Evolutionary conservation across 768 basidiomycete genomes (phyloP), one percentile per base, ranked within the genome.

Genomic region (Tephrocybe sp.): DNA sequence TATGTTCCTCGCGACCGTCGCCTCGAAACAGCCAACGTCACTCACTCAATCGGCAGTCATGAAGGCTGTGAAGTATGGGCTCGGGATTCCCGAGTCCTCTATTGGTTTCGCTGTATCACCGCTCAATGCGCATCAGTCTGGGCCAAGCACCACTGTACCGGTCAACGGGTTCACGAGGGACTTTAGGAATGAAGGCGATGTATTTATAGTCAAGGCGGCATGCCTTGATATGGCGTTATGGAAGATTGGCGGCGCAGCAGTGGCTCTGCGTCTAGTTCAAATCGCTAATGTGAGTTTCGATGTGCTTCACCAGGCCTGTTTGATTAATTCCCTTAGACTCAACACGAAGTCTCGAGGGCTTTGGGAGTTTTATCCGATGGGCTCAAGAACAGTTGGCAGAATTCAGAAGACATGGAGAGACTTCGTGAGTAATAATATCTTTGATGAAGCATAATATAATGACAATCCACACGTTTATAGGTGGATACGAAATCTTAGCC

Each of bases 361-460:
- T 65, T 94, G 5, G 72, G 83, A 3, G 80, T 94, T 22, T 66
- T 96, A 18, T 78, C 82, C 8, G 92, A 95, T 57, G 82, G 87
- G 2, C 64, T 97, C 37, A 82, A 82, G 55, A 86, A 88, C 56
- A 89, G 83, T 58, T 98, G 95, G 95, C 82, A 90, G 59, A 92
- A 92, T 60, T 94, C 90, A 28, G 94, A 95, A 62, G 95, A 97
- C 57, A 92, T 95, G 86, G 94, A 96, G 62, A 76, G 86, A 27
- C 69, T 93, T 46, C 83, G 92, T 93, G 58, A 60, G 87, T 74
- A 11, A 32, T 44, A 13, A 25, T 3, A n/a, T 32, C 11, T n/a
- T 34, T 13, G n/a, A 15, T 26, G 5, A 40, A 21, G 12, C 5
- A 30, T 34, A 37, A 2, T 31, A 30, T 16, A 43, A 5, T n/a